phyloP scores from a whole-genome alignment of 192 early-diverging fungal species.

The Pecoramyces ruminantium region DNA sequence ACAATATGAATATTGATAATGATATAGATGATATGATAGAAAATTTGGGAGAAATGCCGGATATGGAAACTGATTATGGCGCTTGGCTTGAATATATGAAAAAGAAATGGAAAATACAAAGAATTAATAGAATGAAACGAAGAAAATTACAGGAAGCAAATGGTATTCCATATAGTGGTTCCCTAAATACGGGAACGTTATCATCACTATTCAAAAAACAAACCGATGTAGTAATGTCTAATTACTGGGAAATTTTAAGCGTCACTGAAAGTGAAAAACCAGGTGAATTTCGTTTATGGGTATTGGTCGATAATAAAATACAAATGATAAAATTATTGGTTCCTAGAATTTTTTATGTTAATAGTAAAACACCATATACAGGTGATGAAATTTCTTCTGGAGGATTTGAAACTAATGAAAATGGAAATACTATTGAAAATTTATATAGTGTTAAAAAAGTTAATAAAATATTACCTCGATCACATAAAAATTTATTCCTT shows the following conservation, averaged over 20 bases:
- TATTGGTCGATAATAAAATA: constrained; percentile 46
- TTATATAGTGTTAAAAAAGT: neutral
- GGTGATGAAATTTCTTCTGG: constrained; percentile 11
- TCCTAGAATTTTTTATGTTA: constrained; percentile 71
- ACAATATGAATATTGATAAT: neutral
- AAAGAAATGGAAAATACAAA: constrained; percentile 7
- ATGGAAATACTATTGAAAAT: neutral
- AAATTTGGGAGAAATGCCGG: constrained; percentile 3
- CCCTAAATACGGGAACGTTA: neutral
- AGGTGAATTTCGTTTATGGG: constrained; percentile 82
- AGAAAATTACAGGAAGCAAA: neutral
- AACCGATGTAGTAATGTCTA: constrained; percentile 38
- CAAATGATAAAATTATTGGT: constrained; percentile 55
- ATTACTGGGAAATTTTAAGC: constrained; percentile 72
- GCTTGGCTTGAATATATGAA: constrained; percentile 11
- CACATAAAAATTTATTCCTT: constrained; percentile 45
- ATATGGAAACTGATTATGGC: neutral
- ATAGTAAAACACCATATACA: constrained; percentile 41
- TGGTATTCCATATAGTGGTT: neutral
- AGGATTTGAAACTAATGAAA: neutral
- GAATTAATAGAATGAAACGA: neutral
- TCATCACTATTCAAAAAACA: constrained; percentile 51
- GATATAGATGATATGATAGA: neutral
- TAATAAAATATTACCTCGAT: constrained; percentile 55
- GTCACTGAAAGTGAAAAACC: constrained; percentile 63